Base-by-base conservation (phyloP, 1,284 basidiomycete genomes). In the Phenoliferia sp. region DNA sequence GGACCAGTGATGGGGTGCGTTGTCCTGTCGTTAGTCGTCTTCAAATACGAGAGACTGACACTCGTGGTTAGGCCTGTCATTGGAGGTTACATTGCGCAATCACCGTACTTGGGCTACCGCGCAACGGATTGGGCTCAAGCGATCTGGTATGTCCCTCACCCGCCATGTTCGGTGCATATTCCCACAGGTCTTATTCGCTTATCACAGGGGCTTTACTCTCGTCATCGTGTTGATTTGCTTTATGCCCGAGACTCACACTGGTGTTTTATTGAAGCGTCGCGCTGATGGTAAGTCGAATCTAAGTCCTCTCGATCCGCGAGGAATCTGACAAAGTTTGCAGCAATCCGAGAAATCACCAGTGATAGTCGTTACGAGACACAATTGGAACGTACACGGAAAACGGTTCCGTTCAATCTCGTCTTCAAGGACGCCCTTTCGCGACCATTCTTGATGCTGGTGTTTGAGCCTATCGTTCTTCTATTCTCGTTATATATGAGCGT, bases 91-190 rank as follows among this genome's bases (percentile, higher is more conserved):
- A 59, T 65, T 22, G 64, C 59, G 26, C 26, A 65, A n/a, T 22
- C 19, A 19, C 12, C 12, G 39, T 56, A 48, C 17, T 22, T 62
- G 12, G n/a, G 35, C 28, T 69, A 69, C 60, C 9, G 50, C 5
- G 66, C 65, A 65, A 59, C 59, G 2, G 68, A 69, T 52, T 62
- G 65, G 65, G 31, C 67, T 2, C 48, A 52, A 10, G 62, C 62
- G 0, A 66, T 69, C 34, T 66, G 68, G 67, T 69, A 12, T 32
- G 62, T 54, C n/a, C n/a, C n/a, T n/a, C n/a, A n/a, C n/a, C n/a
- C n/a, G n/a, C n/a, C n/a, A n/a, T n/a, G n/a, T 54, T 17, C 52
- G 15, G 15, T 54, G n/a, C 12, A 26, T 15, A 54, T 26, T 26
- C 10, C 9, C 12, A 26, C 44, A 9, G 7, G 26, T 17, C 35